These are phyloP conservation scores for Platanus orientalis DNA, from an alignment of 164 flowering plant genomes.

Conservation along the genomic window DNA sequence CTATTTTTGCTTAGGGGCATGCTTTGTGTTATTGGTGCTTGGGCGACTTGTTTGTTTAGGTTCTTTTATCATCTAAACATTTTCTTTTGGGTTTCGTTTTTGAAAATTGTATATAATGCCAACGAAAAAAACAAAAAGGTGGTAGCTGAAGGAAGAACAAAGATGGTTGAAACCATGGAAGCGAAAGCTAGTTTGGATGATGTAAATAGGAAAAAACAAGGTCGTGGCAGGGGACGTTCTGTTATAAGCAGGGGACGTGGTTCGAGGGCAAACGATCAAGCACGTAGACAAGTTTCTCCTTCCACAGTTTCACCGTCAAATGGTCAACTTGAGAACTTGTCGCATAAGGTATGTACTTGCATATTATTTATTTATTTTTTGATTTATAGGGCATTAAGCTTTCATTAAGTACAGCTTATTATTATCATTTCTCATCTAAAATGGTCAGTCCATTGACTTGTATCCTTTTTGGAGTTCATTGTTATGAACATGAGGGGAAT, in stretches of 20 bases:
- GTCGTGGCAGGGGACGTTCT: conserved; percentile 73
- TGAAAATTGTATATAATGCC: conserved; percentile 4
- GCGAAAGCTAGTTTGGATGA: conserved; percentile 41
- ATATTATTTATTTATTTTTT: too few relatives aligned
- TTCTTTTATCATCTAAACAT: conserved; percentile 1
- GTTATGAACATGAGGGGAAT: too few relatives aligned
- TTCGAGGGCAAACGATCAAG: conserved; percentile 49
- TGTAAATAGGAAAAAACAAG: conserved; percentile 57
- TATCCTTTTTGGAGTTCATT: too few relatives aligned
- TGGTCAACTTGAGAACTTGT: conserved; percentile 61
- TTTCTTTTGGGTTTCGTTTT: background rate
- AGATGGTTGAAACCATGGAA: conserved; percentile 33
- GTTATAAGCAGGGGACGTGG: conserved; percentile 72
- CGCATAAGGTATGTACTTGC: conserved; percentile 41
- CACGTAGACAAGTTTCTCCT: conserved; percentile 35
- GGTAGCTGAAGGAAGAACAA: conserved; percentile 45
- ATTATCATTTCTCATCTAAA: too few relatives aligned
- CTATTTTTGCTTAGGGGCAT: background rate
- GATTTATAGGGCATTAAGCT: too few relatives aligned
- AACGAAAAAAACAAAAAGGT: conserved; percentile 25
- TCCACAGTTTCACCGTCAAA: conserved; percentile 38
- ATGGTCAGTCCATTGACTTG: too few relatives aligned
- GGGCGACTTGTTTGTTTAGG: background rate
- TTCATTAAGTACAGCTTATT: too few relatives aligned
- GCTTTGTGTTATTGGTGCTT: background rate